Base-by-base conservation (phyloP, 495 filamentous ascomycete genomes). In the Rhypophila decipiens region DNA sequence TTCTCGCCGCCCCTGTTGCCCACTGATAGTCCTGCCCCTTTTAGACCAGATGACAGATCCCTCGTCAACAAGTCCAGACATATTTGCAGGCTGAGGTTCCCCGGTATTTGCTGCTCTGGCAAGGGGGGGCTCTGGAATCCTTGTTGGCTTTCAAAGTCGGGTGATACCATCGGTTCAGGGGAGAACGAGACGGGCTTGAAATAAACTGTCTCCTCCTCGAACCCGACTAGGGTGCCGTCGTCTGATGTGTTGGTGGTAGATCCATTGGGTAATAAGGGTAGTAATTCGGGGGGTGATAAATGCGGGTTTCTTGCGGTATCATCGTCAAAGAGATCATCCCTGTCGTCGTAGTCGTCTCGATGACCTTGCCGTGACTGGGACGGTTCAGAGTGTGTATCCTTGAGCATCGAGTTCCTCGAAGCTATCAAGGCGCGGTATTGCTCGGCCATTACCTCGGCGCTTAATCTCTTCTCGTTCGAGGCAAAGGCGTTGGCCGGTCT, bases 181-280 rank as follows among this genome's bases (percentile, higher is more conserved):
- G 63, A 55, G 41, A 66, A 51, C 13, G 65, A 67, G 7, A 54
- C 43, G n/a, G 61, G 66, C 47, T 71, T 69, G 50, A 68, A 69
- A 39, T 64, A 64, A 24, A 64, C 50, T 0, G 59, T 44, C 12
- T 72, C 70, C 21, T 69, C 69, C n/a, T 71, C 68, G 21, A 64
- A 69, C 0, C 65, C 59, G 19, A 73, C 68, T 1, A 74, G 58
- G 0, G 72, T 74, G 13, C 62, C 67, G 46, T 69, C 70, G 44
- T 72, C 70, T 0, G 70, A 73, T 4, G 52, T 53, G n/a, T n/a
- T n/a, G 1, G 23, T 43, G 4, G 67, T 61, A 0, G 68, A 68
- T 0, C 49, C 49, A 19, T 33, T 49, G 9, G 48, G 39, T 1
- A 45, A 31, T 11, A 46, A 34, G 0, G 43, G 36, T 21, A 10